Base-by-base conservation (phyloP, 2,329 filamentous ascomycete genomes). In the Arthrinium puccinioides region DNA sequence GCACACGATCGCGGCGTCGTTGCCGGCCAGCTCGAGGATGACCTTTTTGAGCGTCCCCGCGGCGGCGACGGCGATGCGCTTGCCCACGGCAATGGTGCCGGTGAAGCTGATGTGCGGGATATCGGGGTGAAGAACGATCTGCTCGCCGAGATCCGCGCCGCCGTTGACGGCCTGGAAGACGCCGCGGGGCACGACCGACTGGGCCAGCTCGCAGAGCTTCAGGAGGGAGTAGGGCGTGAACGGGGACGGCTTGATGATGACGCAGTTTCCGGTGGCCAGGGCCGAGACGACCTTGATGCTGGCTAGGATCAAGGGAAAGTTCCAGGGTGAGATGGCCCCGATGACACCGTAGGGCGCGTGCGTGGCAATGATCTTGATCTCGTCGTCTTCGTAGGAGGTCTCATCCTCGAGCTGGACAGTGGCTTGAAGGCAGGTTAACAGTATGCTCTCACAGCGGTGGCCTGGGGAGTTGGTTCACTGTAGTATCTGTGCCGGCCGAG, bases 251-350 rank as follows among this genome's bases (percentile, higher is more conserved):
- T 75, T 75, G 43, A 78, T 64, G 45, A 78, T 75, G 15, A 76
- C 57, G 5, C 63, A 60, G 51, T 76, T 76, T 10, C 73, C 73
- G 1, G 72, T 70, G 9, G 72, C 54, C 2, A 78, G 49, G 2
- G 72, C 67, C 1, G 70, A 59, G 2, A 54, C 61, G 16, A 77
- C 60, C 53, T 79, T 79, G 32, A 70, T 59, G 36, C 65, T 62
- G 10, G 64, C 62, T 2, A 70, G 56, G 38, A 67, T 60, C 20
- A 70, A 45, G 2, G 67, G 67, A 45, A 69, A 79, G 52, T 80
- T 80, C 76, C 76, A 80, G 1, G 75, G 74, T 18, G 72, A 70
- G 46, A 79, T 79, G 40, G 68, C 76, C 10, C 62, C 72, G 2
- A 66, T 61, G 5, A 72, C 62, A 23, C 72, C 72, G 26, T 74